phyloP scores from a whole-genome alignment of 2,329 filamentous ascomycete species.

The Fusarium veterinarium region DNA sequence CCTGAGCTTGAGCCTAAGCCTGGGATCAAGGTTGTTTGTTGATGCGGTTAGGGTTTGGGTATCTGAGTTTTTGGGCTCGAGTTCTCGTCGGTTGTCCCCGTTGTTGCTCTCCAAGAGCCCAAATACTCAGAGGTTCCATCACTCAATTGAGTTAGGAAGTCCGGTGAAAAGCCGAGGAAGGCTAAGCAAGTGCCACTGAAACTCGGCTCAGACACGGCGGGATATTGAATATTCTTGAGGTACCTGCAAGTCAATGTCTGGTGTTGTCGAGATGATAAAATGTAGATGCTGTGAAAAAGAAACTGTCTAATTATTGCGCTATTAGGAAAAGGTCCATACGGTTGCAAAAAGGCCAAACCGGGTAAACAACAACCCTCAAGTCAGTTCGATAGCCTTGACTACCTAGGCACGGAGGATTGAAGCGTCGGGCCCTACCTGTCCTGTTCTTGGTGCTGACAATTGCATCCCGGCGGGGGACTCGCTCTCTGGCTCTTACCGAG shows the following conservation, averaged over 20 bases:
- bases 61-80: conserved; percentile 33
- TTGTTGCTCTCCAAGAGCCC: conserved; percentile 6
- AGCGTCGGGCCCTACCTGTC: conserved; percentile 20
- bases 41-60: conserved; percentile 23
- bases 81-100: conserved; percentile 26
- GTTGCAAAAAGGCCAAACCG: background rate
- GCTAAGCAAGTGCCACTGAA: conserved; percentile 26
- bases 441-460: conserved; percentile 31
- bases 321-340: conserved; percentile 1
- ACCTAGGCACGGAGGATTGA: conserved; percentile 2
- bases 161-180: conserved; percentile 28
- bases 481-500: conserved; percentile 32
- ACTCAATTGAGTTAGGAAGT: conserved; percentile 23
- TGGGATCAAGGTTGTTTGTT: conserved; percentile 24
- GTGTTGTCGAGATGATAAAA: conserved; percentile 17
- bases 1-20: conserved; percentile 7
- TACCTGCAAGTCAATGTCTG: conserved; percentile 12
- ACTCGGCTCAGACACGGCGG: conserved; percentile 27
- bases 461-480: conserved; percentile 29
- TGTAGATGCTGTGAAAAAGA: background rate
- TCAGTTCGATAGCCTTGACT: conserved; percentile 1
- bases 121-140: conserved; percentile 14
- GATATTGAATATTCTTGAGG: conserved; percentile 28
- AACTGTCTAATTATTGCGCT: background rate
- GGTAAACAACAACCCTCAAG: background rate